Base-by-base conservation (phyloP, 495 filamentous ascomycete species). In the Penicillium silybi region DNA sequence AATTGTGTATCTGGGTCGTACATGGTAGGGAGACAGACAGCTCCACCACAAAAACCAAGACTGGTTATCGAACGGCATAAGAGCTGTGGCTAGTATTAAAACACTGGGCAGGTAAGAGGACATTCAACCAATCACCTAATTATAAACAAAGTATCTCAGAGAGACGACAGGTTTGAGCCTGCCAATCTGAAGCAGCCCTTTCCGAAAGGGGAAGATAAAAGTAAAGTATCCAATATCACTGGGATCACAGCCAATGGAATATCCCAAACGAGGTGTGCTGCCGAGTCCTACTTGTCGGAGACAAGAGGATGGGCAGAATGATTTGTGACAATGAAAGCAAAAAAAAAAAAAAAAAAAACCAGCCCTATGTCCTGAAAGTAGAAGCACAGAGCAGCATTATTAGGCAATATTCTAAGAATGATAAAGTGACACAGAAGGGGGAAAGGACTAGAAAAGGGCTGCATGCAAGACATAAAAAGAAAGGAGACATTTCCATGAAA, bases 361-460 rank as follows among this genome's bases (percentile, higher is more conserved):
- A 48, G 22, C 46, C 54, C 3, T 54, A 44, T 41, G 39, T 45
- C 19, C 52, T 17, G 40, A 17, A 49, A 19, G 44, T 26, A 46
- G 20, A 23, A 47, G 34, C 34, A 44, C 35, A 44, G 44, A 37
- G 39, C 27, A 34, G 52, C 50, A 47, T 20, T 48, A 61, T 58
- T 62, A 59, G 47, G 58, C 53, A 64, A 62, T 54, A 56, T 57
- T 52, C 52, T 62, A 54, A 38, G 40, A 27, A 44, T 26, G n/a
- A 45, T 49, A 53, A 44, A 49, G 40, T 61, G 22, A 64, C 49
- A 59, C 50, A 48, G 53, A 62, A 62, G n/a, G 15, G 6, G n/a
- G 13, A 4, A 54, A 46, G 41, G 46, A 39, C 49, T 56, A 49
- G 44, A 44, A 39, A 41, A n/a, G 38, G 46, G 41, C 48, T 61